Conservation (phyloP, 108 stramenopile species). For the Parmales sp. region DNA sequence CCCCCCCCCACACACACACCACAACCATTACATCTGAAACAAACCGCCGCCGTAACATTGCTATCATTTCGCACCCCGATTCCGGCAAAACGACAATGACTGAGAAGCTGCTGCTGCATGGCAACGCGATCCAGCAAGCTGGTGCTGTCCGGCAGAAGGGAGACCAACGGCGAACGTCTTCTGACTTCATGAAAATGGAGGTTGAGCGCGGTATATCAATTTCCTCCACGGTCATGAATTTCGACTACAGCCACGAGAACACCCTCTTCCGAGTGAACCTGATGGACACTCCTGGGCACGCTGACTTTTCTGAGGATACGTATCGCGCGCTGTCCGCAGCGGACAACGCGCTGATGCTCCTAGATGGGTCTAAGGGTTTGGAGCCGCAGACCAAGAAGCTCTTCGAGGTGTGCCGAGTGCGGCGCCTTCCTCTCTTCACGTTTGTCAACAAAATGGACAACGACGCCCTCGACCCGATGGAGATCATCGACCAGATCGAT, state of each 20-base stretch:
- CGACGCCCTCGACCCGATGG: slow-evolving; percentile 77
- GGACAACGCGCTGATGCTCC: slow-evolving; percentile 89
- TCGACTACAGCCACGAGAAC: slow-evolving; percentile 67
- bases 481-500: slow-evolving; percentile 92
- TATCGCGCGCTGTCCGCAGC: slow-evolving; percentile 88
- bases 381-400: slow-evolving; percentile 91
- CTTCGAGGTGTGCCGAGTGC: slow-evolving; percentile 62
- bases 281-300: slow-evolving; percentile 17
- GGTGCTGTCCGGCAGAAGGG: slow-evolving; percentile 87
- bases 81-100: slow-evolving; percentile 95
- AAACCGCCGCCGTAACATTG: slow-evolving; percentile 75
- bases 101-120: slow-evolving; percentile 82
- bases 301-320: slow-evolving; percentile 90
- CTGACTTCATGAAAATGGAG: slow-evolving; percentile 93
- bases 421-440: slow-evolving; percentile 55
- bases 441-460: slow-evolving; percentile 94
- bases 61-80: slow-evolving; percentile 93
- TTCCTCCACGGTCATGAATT: slow-evolving; percentile 78
- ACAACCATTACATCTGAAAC: slow-evolving; percentile 58
- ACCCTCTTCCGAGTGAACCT: slow-evolving; percentile 33
- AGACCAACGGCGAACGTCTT: slow-evolving; percentile 63
- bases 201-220: slow-evolving; percentile 86
- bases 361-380: slow-evolving; percentile 88
- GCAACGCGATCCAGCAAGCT: slow-evolving; percentile 85
- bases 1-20: too few species aligned